Conservation (phyloP, 2,329 filamentous ascomycete species). For the Boeremia lycopersici region DNA sequence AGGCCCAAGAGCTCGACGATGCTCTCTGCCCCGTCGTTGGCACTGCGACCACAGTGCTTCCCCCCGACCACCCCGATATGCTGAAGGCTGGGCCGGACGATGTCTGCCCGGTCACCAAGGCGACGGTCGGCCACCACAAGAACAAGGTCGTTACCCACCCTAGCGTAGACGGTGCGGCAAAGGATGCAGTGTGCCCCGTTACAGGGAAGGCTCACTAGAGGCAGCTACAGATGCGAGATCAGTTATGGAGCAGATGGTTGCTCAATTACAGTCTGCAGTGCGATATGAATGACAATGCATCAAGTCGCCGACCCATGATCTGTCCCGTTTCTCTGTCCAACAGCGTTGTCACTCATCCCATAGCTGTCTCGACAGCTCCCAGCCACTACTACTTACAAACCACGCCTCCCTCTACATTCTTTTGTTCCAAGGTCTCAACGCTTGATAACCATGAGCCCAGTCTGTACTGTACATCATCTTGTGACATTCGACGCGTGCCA, state of each 20-base stretch:
- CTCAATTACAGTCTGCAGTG: background rate
- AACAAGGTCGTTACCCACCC: constrained; percentile 51
- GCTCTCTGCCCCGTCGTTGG: constrained; percentile 53
- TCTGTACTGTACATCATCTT: constrained; percentile 19
- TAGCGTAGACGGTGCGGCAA: constrained; percentile 45
- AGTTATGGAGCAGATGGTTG: background rate
- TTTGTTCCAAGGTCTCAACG: constrained; percentile 16
- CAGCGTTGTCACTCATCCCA: constrained; percentile 7
- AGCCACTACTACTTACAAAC: constrained; percentile 17
- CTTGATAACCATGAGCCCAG: constrained; percentile 20
- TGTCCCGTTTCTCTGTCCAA: background rate
- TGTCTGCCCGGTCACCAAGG: constrained; percentile 54
- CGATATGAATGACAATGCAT: background rate
- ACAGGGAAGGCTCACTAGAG: constrained; percentile 40
- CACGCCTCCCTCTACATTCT: constrained; percentile 15
- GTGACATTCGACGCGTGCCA: constrained; percentile 21
- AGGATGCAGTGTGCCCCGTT: constrained; percentile 51
- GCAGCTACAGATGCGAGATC: too few relatives aligned
- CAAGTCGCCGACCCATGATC: too few relatives aligned
- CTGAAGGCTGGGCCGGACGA: constrained; percentile 46
- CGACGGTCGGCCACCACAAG: constrained; percentile 52
- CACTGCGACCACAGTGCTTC: constrained; percentile 50
- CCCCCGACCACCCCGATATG: constrained; percentile 51
- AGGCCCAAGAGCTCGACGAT: constrained; percentile 49
- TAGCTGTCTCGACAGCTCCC: constrained; percentile 11